Conservation (phyloP, 768 basidiomycete genomes). For the Pleurotus pulmonarius region DNA sequence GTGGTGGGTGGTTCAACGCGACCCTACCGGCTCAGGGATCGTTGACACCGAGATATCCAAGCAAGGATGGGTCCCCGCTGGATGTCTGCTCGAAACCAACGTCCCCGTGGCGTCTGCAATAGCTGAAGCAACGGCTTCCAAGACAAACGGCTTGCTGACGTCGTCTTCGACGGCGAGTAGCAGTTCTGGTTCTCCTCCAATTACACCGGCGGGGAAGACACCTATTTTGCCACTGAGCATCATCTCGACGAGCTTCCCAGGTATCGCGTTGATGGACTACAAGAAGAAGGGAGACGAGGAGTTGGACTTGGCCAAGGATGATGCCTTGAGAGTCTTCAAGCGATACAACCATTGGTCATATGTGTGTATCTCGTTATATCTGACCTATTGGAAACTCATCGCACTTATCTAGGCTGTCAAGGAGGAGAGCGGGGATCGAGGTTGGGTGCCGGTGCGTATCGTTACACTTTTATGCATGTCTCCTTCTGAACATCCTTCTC, state of each 20-base stretch:
- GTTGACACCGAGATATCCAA: conserved; percentile 74
- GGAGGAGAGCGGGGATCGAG: conserved; percentile 88
- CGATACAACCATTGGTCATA: conserved; percentile 98
- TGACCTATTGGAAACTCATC: conserved; percentile 10
- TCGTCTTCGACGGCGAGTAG: conserved; percentile 26
- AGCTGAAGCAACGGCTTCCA: conserved; percentile 72
- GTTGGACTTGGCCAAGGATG: conserved; percentile 84
- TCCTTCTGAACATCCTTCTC: conserved; percentile 4
- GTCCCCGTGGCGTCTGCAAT: conserved; percentile 88
- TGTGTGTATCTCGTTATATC: conserved; percentile 37
- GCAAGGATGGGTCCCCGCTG: conserved; percentile 98
- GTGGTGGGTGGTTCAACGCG: conserved; percentile 99
- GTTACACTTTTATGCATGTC: background rate
- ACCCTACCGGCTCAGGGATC: conserved; percentile 78
- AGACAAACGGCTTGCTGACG: conserved; percentile 15
- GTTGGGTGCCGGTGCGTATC: conserved; percentile 85
- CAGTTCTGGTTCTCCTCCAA: conserved; percentile 30
- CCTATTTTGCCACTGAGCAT: conserved; percentile 90
- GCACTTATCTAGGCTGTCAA: conserved; percentile 72
- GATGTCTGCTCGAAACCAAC: conserved; percentile 90
- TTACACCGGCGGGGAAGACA: conserved; percentile 49
- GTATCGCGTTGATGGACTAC: conserved; percentile 95
- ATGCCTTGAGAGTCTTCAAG: conserved; percentile 90
- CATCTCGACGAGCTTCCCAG: conserved; percentile 96
- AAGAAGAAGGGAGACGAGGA: conserved; percentile 92